Evolutionary conservation across 164 flowering plant species (phyloP).

Genomic region (Magnolia sinica): DNA sequence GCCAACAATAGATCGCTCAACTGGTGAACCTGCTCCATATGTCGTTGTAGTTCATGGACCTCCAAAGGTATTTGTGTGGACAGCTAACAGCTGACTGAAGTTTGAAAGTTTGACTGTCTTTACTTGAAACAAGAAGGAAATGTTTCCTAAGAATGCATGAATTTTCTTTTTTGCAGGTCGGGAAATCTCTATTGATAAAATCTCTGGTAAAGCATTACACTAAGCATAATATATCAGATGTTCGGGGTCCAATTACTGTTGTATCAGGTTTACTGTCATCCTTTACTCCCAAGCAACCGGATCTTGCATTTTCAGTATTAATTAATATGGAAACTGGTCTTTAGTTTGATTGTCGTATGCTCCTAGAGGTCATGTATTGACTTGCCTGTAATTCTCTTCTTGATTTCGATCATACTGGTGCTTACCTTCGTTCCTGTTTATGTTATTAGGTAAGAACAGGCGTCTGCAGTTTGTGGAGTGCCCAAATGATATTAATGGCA

Average conservation of each 20-base stretch:
- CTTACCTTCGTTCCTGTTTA: neutral
- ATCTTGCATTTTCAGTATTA: neutral
- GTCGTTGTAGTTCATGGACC: conserved; percentile 96
- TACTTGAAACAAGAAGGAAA: neutral
- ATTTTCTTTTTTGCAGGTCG: conserved; percentile 54
- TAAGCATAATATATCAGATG: conserved; percentile 79
- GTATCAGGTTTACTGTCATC: conserved; percentile 61
- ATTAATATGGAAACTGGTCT: neutral
- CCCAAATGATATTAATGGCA: conserved; percentile 95
- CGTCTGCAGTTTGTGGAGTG: conserved; percentile 92
- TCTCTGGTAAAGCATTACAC: conserved; percentile 86
- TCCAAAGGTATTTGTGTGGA: conserved; percentile 56
- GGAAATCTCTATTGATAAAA: conserved; percentile 87
- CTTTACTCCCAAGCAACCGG: neutral
- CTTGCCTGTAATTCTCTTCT: neutral
- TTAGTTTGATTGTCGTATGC: neutral
- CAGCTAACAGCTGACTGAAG: neutral
- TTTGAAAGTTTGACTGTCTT: neutral
- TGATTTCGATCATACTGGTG: neutral
- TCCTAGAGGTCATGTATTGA: neutral
- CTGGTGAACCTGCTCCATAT: conserved; percentile 84
- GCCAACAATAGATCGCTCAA: conserved; percentile 70
- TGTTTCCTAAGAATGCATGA: neutral
- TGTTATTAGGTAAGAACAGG: conserved; percentile 70
- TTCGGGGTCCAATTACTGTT: conserved; percentile 86